These are phyloP conservation scores for Thermothelomyces thermophilus DNA, from an alignment of 2,329 filamentous ascomycete species.

Conservation along the genomic window DNA sequence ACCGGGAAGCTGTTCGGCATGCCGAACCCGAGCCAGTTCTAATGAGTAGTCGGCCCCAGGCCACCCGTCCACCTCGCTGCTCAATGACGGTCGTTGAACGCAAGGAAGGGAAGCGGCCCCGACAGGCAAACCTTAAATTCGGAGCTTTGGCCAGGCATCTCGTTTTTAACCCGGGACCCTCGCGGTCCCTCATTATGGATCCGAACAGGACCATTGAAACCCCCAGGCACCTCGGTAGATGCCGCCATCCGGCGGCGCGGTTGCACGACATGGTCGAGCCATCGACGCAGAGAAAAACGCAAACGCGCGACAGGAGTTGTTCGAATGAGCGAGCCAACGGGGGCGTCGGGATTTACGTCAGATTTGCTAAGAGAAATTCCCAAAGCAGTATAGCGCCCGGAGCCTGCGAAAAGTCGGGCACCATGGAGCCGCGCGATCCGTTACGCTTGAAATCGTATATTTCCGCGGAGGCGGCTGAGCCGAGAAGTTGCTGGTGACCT, in stretches of 20 bases:
- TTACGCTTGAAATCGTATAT: neutral
- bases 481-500: neutral
- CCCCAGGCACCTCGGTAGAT: neutral
- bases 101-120: neutral
- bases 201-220: neutral
- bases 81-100: too few species aligned
- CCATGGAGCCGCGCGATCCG: neutral
- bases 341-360: constrained; percentile 18
- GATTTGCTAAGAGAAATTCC: constrained; percentile 26
- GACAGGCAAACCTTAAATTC: neutral
- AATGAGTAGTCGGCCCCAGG: too few species aligned
- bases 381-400: constrained; percentile 16
- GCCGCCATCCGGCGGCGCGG: constrained; percentile 12
- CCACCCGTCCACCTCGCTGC: too few species aligned
- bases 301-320: constrained; percentile 13
- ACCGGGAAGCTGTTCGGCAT: neutral
- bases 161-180: neutral
- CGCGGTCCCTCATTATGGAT: too few species aligned
- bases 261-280: constrained; percentile 5
- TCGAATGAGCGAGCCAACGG: constrained; percentile 12
- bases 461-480: constrained; percentile 10
- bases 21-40: neutral
- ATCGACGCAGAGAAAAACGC: neutral
- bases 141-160: neutral
- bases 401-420: neutral